These are phyloP conservation scores for Magnusiomyces magnusii DNA, from an alignment of 1,139 yeast species.

Conservation along the genomic window DNA sequence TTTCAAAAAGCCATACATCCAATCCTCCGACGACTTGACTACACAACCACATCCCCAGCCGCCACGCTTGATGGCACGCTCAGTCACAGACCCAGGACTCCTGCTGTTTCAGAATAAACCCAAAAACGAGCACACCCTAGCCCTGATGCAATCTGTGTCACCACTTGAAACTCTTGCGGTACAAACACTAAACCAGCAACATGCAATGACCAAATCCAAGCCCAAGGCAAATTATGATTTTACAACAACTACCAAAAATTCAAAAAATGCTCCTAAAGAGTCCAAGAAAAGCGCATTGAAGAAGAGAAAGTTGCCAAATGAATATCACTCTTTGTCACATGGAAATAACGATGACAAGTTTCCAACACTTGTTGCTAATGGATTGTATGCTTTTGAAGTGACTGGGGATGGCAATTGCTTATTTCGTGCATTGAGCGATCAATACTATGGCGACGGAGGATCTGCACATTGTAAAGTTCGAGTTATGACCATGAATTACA, in stretches of 20 bases:
- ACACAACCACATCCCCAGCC: neutral
- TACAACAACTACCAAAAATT: too few relatives aligned
- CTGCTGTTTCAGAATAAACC: neutral
- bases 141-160: neutral
- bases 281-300: neutral
- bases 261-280: neutral
- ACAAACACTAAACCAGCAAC: neutral
- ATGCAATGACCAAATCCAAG: neutral
- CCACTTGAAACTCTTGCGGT: constrained; percentile 3
- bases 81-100: neutral
- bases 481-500: constrained; percentile 29
- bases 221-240: too few relatives aligned
- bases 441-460: constrained; percentile 34
- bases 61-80: neutral
- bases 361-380: constrained; percentile 32
- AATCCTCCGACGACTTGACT: neutral
- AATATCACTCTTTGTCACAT: neutral
- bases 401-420: constrained; percentile 40
- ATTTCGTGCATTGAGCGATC: constrained; percentile 39
- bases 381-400: constrained; percentile 35
- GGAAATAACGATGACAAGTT: constrained; percentile 25
- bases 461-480: constrained; percentile 30
- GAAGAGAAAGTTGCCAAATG: neutral
- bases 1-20: too few relatives aligned
- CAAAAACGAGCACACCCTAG: neutral